Evolutionary conservation across 1,139 yeast genomes (phyloP), one percentile per base, ranked within the genome.

Genomic region (Pichia sp.): DNA sequence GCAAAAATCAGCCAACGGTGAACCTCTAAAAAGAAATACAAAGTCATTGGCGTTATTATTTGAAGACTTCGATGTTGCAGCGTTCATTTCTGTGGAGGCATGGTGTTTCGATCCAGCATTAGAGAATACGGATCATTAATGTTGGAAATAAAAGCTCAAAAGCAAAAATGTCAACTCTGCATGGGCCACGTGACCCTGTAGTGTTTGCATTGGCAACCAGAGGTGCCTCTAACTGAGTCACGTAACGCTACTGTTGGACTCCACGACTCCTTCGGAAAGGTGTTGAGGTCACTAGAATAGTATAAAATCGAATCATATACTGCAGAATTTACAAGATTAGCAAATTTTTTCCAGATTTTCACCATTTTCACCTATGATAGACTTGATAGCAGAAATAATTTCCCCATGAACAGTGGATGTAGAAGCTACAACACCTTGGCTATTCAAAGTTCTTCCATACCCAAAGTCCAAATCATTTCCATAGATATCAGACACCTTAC

Each of bases 401-500:
- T 65, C 57, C 1, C 69, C 62, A 54, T 85, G 94, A 33, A 83
- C 66, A 17, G 68, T 67, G 36, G 71, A 71, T 48, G 81, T 72
- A n/a, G 93, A 81, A 10, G 97, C 98, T 58, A 93, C 79, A 22
- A 93, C 91, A 38, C 99, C 99, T 62, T 85, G 81, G 42, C 94
- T 84, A 42, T 71, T 58, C 49, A 93, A 71, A 31, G 77, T 75
- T 58, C 96, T 77, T 5, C 98, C 98, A 34, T 70, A 68, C n/a
- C 96, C 89, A 55, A 91, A 93, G 57, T 91, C 78, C 48, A 91
- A 72, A n/a, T 62, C 62, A 28, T 69, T 67, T 10, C 96, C 95
- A 43, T 73, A 60, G 56, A 89, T 77, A 59, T 91, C 98, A 12
- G 93, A 79, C 22, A 91, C 97, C 40, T 68, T 62, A 8, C 98